Evolutionary conservation across 805 yeast species (phyloP), one percentile per base, ranked within the genome.

Genomic region (Nakazawaea pomicola): DNA sequence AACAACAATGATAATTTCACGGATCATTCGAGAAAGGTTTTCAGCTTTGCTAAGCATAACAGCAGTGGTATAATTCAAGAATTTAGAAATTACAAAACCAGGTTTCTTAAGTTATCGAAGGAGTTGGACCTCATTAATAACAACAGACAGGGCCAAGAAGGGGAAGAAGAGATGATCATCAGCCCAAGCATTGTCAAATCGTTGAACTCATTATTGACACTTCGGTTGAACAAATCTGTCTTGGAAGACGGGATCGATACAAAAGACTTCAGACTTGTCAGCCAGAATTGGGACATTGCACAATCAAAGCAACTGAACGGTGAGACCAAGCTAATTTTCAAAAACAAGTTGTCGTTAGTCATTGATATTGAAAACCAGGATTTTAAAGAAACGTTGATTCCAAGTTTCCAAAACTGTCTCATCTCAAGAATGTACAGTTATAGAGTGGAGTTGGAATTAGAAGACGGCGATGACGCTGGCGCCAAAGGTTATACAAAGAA

Each of bases 381-480:
- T 40, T 63, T 72, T 32, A 63, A 61, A 44, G 70, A 76, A 38
- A 77, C 78, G 0, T 56, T 79, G 43, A 57, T 76, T 15, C 84
- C 86, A 1, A 68, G 68, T 41, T 78, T 78, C 56, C 83, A 78
- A 46, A 70, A 68, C 34, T 79, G 86, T 54, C 57, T 79, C 40
- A 64, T 77, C 12, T 75, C 81, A 3, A 64, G 84, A 51, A 54
- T 72, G 14, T 78, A 79, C 53, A 68, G 74, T 47, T 35, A 34
- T 24, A 33, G 21, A 31, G 12, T 43, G 5, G 46, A 43, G 14
- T n/a, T 43, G 8, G 46, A 43, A n/a, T 14, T 43, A 18, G 46
- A 43, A 25, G 43, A 43, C 16, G 40, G 25, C 16, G 31, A 33
- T 10, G 40, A 35, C 9, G 4, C 20, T 10, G 43, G 43, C 4